Conservation (phyloP, 805 yeast species). For the Wickerhamiella brachini region DNA sequence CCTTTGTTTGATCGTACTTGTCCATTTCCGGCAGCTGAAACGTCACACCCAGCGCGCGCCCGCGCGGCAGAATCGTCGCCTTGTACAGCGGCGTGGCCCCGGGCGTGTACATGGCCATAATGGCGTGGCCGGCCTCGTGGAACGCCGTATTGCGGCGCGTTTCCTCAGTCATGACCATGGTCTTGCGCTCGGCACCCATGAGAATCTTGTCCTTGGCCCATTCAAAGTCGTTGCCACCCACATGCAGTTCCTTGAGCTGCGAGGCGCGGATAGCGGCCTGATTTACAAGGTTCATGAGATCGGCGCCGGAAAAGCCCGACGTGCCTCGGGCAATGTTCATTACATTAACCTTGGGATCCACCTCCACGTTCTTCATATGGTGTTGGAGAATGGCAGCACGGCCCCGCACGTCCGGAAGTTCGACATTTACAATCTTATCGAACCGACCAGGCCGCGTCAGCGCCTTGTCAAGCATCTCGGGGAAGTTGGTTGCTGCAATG, state of each 20-base stretch:
- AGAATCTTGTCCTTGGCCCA: constrained; percentile 99
- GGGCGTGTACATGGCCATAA: constrained; percentile 86
- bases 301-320: constrained; percentile 98
- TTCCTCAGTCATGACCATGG: constrained; percentile 96
- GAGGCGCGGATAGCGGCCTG: constrained; percentile 98
- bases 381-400: constrained; percentile 83
- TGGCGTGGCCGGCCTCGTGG: constrained; percentile 99
- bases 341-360: constrained; percentile 76
- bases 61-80: constrained; percentile 94
- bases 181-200: constrained; percentile 95
- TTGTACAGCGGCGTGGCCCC: constrained; percentile 94
- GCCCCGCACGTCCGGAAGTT: constrained; percentile 95
- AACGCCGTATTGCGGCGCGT: constrained; percentile 87
- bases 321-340: constrained; percentile 90
- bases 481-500: constrained; percentile 97
- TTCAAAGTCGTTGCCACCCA: constrained; percentile 82
- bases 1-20: constrained; percentile 81
- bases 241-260: constrained; percentile 78
- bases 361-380: constrained; percentile 82
- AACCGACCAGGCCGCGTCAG: constrained; percentile 97
- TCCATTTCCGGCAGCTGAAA: constrained; percentile 98
- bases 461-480: constrained; percentile 92
- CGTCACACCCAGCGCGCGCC: constrained; percentile 91
- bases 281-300: constrained; percentile 84
- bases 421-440: constrained; percentile 90